These are phyloP conservation scores for Phytopythium boreale DNA, from an alignment of 352 stramenopile genomes.

Conservation along the genomic window DNA sequence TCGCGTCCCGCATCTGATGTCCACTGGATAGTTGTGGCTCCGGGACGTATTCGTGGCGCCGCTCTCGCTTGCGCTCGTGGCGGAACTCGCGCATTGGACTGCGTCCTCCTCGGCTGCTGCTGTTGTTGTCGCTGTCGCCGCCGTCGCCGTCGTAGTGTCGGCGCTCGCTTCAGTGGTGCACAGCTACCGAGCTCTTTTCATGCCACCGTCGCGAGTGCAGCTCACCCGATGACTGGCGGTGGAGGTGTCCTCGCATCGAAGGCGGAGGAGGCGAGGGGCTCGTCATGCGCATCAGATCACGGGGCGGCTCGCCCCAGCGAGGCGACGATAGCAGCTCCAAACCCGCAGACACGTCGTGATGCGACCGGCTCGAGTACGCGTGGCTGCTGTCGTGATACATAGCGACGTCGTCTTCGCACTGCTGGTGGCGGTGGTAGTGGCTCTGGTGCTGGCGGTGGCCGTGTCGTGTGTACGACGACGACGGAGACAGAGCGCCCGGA, in stretches of 20 bases:
- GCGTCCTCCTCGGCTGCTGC: background rate
- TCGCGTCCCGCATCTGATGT: background rate
- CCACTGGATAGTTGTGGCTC: background rate
- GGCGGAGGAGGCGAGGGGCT: background rate
- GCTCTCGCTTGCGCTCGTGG: constrained; percentile 2
- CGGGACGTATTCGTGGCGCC: background rate
- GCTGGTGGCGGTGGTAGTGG: constrained; percentile 16
- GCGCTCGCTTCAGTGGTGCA: background rate
- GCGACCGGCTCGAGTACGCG: background rate
- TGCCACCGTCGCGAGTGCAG: background rate
- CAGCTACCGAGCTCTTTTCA: background rate
- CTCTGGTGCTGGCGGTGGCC: constrained; percentile 13
- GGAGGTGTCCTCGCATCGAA: background rate
- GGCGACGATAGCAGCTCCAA: constrained; percentile 1
- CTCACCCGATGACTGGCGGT: background rate
- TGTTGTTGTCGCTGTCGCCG: background rate
- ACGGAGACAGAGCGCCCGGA: background rate
- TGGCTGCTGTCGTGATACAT: constrained; percentile 6
- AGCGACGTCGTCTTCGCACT: constrained; percentile 4
- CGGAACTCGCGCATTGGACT: background rate
- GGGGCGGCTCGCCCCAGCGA: background rate
- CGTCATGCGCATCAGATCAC: background rate
- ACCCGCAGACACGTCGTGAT: background rate
- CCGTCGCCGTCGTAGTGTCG: background rate
- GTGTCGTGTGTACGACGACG: constrained; percentile 1